Conservation (phyloP, 2,329 filamentous ascomycete genomes). For the Penicillium glabrum region DNA sequence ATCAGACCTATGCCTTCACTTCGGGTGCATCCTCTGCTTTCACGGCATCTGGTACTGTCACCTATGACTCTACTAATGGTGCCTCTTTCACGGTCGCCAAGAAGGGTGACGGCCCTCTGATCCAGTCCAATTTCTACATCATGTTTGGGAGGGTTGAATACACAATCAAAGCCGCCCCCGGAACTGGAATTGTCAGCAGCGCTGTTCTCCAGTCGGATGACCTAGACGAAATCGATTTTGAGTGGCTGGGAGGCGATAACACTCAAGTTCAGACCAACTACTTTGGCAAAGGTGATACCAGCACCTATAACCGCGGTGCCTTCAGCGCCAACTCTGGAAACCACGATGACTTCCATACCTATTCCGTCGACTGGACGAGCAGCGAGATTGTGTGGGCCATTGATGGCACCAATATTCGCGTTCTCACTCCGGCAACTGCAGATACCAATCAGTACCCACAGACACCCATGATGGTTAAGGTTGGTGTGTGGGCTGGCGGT, state of each 20-base stretch:
- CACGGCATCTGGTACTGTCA: slow-evolving; percentile 64
- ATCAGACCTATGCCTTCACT: slow-evolving; percentile 75
- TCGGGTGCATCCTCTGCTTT: slow-evolving; percentile 78
- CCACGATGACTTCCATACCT: slow-evolving; percentile 77
- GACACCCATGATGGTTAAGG: slow-evolving; percentile 90
- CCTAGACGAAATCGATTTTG: slow-evolving; percentile 95
- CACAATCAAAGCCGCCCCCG: slow-evolving; percentile 80
- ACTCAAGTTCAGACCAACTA: slow-evolving; percentile 92
- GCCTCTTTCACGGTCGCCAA: slow-evolving; percentile 76
- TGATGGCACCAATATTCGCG: slow-evolving; percentile 73
- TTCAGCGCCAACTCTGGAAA: slow-evolving; percentile 70
- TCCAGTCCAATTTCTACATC: slow-evolving; percentile 93
- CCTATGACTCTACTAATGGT: slow-evolving; percentile 70
- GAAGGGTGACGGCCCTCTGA: slow-evolving; percentile 79
- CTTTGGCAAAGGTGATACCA: slow-evolving; percentile 88
- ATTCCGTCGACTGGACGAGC: slow-evolving; percentile 87
- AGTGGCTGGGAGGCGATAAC: slow-evolving; percentile 82
- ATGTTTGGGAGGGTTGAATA: slow-evolving; percentile 96
- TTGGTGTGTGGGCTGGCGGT: slow-evolving; percentile 90
- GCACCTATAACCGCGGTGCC: slow-evolving; percentile 81
- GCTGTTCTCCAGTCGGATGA: slow-evolving; percentile 87
- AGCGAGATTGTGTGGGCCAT: slow-evolving; percentile 85
- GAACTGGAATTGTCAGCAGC: slow-evolving; percentile 89
- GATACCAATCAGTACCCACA: slow-evolving; percentile 79
- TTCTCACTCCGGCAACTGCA: slow-evolving; percentile 68